Conservation (phyloP, 306 rosid species). For the Ormosia semicastrata region DNA sequence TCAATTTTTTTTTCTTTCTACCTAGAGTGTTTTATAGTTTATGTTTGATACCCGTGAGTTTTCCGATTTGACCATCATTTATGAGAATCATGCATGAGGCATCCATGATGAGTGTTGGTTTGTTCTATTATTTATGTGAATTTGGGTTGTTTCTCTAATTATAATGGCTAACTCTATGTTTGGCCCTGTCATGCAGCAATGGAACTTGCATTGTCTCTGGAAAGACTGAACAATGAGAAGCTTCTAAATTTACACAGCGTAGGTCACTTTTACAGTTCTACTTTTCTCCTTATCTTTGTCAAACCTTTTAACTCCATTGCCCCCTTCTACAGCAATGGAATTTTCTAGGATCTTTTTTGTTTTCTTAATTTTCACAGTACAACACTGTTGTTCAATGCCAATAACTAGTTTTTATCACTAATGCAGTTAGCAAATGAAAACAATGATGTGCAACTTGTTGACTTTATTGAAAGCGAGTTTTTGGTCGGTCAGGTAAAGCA, state of each 20-base stretch:
- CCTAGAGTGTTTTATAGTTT: not conserved
- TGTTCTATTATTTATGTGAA: not conserved
- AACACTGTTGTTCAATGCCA: not conserved
- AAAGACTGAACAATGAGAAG: conserved; percentile 43
- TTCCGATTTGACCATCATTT: not conserved
- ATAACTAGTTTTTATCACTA: not conserved
- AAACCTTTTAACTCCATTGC: not conserved
- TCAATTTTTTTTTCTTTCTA: not conserved
- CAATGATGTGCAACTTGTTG: conserved; percentile 40
- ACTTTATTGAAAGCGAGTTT: conserved; percentile 37
- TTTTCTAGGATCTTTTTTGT: not conserved
- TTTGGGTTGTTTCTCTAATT: not conserved
- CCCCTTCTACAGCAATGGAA: not conserved
- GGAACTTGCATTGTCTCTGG: conserved; percentile 47
- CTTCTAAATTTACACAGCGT: conserved; percentile 40
- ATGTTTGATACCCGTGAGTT: not conserved
- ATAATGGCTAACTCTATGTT: not conserved
- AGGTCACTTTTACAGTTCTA: not conserved
- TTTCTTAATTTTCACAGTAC: not conserved
- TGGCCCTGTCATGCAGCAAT: conserved; percentile 26
- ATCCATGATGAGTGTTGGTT: not conserved
- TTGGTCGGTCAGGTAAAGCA: conserved; percentile 34
- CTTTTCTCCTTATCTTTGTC: not conserved
- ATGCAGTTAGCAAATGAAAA: conserved; percentile 38
- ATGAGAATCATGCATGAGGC: not conserved